Percentiles rank a stretch among this genome's conserved stretches.
These are phyloP conservation scores for Apiospora phragmitis DNA, from an alignment of 2,329 filamentous ascomycete species.

Conservation along the genomic window DNA sequence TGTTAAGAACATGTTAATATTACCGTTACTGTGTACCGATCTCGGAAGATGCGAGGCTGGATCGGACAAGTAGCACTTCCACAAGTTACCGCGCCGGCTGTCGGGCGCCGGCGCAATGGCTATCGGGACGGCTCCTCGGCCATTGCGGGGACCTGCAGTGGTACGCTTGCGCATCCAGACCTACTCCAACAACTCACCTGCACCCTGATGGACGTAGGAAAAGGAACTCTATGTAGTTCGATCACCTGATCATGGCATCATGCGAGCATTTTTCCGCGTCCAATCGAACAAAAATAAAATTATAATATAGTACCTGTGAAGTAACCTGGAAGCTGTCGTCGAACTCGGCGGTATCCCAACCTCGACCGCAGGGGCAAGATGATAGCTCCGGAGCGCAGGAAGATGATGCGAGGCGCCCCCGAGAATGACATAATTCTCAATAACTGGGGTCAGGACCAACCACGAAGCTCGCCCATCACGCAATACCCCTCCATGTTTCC, in stretches of 20 bases:
- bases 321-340: not conserved
- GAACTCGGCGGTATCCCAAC: not conserved
- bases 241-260: not conserved
- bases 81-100: not conserved
- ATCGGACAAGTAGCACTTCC: not conserved
- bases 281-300: not conserved
- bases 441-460: slow-evolving; percentile 7
- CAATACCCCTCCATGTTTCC: slow-evolving; percentile 11
- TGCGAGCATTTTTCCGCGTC: not conserved
- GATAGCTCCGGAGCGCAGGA: not conserved
- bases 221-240: too few species aligned
- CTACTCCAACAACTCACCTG: not conserved
- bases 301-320: not conserved
- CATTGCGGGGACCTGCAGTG: not conserved
- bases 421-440: slow-evolving; percentile 11
- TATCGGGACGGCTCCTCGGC: slow-evolving; percentile 1
- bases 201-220: not conserved
- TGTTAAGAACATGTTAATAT: not conserved
- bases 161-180: not conserved
- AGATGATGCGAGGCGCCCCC: slow-evolving; percentile 1
- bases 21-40: not conserved
- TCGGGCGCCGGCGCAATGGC: not conserved
- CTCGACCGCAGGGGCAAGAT: not conserved
- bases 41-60: not conserved
- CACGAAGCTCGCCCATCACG: slow-evolving; percentile 10